A percentile compares a stretch with the other conserved stretches of the same genome.
Conservation (phyloP, 306 rosid species). For the Crataegus laevigata region DNA sequence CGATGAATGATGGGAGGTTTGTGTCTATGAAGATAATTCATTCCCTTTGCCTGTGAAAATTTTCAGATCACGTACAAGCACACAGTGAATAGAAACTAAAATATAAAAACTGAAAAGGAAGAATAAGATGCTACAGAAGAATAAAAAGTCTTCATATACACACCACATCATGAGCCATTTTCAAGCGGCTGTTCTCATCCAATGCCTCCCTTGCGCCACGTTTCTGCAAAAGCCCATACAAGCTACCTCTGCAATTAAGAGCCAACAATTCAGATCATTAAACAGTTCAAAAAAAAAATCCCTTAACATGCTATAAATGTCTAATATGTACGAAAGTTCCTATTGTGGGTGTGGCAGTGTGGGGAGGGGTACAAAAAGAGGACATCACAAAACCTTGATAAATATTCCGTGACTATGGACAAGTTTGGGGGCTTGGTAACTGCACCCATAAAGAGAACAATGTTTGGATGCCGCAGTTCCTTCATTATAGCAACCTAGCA, state of each 20-base stretch:
- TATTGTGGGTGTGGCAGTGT: neutral
- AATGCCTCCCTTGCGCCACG: conserved; percentile 69
- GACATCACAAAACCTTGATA: conserved; percentile 61
- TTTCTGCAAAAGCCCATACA: conserved; percentile 84
- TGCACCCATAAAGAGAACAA: conserved; percentile 97
- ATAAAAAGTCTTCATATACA: conserved; percentile 16
- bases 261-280: conserved; percentile 13
- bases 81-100: neutral
- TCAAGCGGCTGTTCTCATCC: conserved; percentile 87
- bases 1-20: conserved; percentile 98
- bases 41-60: conserved; percentile 81
- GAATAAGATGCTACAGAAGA: neutral
- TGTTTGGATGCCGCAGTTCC: conserved; percentile 88
- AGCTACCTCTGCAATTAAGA: conserved; percentile 89
- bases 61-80: conserved; percentile 11
- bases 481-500: conserved; percentile 95
- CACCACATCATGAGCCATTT: conserved; percentile 98
- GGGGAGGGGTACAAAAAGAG: conserved; percentile 1
- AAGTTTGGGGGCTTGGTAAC: conserved; percentile 93
- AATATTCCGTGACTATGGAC: conserved; percentile 95
- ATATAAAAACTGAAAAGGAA: conserved; percentile 6
- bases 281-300: conserved; percentile 10
- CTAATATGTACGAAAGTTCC: neutral
- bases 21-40: conserved; percentile 96
- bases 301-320: conserved; percentile 2